phyloP scores from a whole-genome alignment of 2,329 filamentous ascomycete species.

The Diaporthe amygdali region DNA sequence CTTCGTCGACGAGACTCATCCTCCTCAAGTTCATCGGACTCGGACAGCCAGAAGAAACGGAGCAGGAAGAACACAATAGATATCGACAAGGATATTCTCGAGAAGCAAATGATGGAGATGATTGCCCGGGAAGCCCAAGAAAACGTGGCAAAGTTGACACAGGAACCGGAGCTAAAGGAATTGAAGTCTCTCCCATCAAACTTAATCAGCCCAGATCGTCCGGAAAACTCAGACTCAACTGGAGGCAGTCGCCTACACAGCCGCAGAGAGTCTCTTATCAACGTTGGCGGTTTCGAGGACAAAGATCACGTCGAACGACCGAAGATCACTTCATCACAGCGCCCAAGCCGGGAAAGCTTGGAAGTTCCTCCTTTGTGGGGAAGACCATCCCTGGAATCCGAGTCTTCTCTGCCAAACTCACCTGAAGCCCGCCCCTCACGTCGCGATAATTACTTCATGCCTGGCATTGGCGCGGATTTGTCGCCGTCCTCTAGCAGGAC shows the following conservation, averaged over 20 bases:
- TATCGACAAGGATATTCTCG: slow-evolving; percentile 57
- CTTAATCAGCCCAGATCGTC: slow-evolving; percentile 39
- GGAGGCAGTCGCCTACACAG: slow-evolving; percentile 38
- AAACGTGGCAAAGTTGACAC: slow-evolving; percentile 39
- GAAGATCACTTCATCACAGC: slow-evolving; percentile 36
- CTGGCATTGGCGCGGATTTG: slow-evolving; percentile 65
- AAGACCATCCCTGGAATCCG: slow-evolving; percentile 49
- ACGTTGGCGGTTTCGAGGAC: slow-evolving; percentile 47
- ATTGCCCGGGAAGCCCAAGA: slow-evolving; percentile 58
- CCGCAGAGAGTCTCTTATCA: slow-evolving; percentile 43
- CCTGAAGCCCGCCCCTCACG: slow-evolving; percentile 53
- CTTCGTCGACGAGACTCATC: slow-evolving; percentile 58
- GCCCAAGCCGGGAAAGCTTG: slow-evolving; percentile 47
- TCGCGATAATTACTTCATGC: slow-evolving; percentile 56
- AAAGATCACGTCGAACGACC: slow-evolving; percentile 25
- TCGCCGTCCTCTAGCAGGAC: slow-evolving; percentile 66
- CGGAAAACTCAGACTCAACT: slow-evolving; percentile 31
- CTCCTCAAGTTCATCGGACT: slow-evolving; percentile 65
- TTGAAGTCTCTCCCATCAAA: slow-evolving; percentile 39
- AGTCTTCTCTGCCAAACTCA: slow-evolving; percentile 54
- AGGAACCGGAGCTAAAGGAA: slow-evolving; percentile 37
- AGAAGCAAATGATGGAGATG: slow-evolving; percentile 68
- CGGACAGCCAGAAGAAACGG: slow-evolving; percentile 51
- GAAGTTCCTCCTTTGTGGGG: slow-evolving; percentile 50
- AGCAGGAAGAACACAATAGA: slow-evolving; percentile 53